phyloP scores from a whole-genome alignment of 2,329 filamentous ascomycete species.

The Cladosporium sp. region DNA sequence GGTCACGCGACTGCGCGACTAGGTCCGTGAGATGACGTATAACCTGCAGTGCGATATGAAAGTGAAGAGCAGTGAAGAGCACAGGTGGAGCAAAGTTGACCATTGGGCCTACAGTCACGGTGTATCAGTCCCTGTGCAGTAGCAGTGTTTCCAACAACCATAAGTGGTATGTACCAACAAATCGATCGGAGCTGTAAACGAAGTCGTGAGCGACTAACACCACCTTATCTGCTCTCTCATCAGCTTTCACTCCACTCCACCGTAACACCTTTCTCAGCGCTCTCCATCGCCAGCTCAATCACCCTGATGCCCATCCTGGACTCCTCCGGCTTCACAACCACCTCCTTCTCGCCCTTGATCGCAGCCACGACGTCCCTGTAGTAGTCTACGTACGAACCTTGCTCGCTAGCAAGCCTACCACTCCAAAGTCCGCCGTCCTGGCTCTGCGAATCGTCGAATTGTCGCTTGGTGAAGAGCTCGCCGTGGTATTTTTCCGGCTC shows the following conservation, averaged over 20 bases:
- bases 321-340: conserved; percentile 43
- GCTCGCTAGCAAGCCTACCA: conserved; percentile 42
- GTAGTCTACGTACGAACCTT: conserved; percentile 42
- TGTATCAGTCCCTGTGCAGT: neutral
- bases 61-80: neutral
- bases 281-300: conserved; percentile 47
- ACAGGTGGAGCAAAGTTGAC: neutral
- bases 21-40: neutral
- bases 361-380: conserved; percentile 46
- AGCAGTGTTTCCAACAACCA: neutral
- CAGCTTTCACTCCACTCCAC: conserved; percentile 27
- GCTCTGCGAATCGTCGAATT: conserved; percentile 34
- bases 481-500: conserved; percentile 42
- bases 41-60: neutral
- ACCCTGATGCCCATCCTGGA: conserved; percentile 43
- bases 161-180: too few relatives aligned
- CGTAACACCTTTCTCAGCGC: conserved; percentile 37
- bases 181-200: too few relatives aligned
- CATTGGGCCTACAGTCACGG: neutral
- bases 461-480: conserved; percentile 41
- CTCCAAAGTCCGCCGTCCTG: conserved; percentile 37
- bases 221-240: neutral
- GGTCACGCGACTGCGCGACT: neutral
- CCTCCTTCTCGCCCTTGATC: conserved; percentile 41
- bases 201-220: too few relatives aligned